phyloP scores from a whole-genome alignment of 2,329 filamentous ascomycete genomes.

The Alternaria longipes region DNA sequence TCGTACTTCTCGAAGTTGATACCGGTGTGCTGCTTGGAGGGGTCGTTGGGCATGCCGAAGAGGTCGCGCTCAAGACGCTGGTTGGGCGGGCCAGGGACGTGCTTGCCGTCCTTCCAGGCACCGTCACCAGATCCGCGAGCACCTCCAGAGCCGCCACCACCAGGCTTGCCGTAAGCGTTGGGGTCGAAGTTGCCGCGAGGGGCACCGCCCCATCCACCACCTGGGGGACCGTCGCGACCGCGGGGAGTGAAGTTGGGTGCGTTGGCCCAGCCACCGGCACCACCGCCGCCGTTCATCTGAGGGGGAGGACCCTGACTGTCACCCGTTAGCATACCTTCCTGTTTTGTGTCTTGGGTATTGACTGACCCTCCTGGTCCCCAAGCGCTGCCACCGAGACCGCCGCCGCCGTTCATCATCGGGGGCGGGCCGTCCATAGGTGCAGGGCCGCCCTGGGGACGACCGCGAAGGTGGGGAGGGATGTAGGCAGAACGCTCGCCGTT shows the following conservation, averaged over 20 bases:
- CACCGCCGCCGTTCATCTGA: slow-evolving; percentile 65
- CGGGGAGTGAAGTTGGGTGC: slow-evolving; percentile 66
- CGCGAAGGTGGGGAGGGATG: slow-evolving; percentile 85
- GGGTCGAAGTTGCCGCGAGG: slow-evolving; percentile 65
- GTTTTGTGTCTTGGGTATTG: slow-evolving; percentile 8
- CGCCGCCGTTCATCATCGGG: slow-evolving; percentile 63
- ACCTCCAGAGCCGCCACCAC: slow-evolving; percentile 60
- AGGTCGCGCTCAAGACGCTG: slow-evolving; percentile 92
- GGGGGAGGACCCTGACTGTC: slow-evolving; percentile 43
- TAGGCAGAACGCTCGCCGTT: slow-evolving; percentile 73
- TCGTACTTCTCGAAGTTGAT: slow-evolving; percentile 99
- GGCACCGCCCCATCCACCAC: slow-evolving; percentile 49
- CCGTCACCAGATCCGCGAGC: slow-evolving; percentile 91
- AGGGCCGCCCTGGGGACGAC: slow-evolving; percentile 44
- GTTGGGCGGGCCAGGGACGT: slow-evolving; percentile 89
- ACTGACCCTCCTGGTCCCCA: slow-evolving; percentile 60
- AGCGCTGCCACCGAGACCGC: slow-evolving; percentile 68
- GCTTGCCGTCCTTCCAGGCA: slow-evolving; percentile 96
- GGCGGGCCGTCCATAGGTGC: slow-evolving; percentile 52
- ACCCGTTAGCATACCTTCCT: slow-evolving; percentile 27
- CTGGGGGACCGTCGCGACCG: slow-evolving; percentile 46
- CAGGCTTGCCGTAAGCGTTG: slow-evolving; percentile 68
- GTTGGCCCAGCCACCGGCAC: slow-evolving; percentile 68
- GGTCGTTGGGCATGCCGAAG: slow-evolving; percentile 89
- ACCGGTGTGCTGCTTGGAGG: slow-evolving; percentile 93